Evolutionary conservation across 371 early-diverging fungal genomes (phyloP).

Genomic region (Mortierella sp.): DNA sequence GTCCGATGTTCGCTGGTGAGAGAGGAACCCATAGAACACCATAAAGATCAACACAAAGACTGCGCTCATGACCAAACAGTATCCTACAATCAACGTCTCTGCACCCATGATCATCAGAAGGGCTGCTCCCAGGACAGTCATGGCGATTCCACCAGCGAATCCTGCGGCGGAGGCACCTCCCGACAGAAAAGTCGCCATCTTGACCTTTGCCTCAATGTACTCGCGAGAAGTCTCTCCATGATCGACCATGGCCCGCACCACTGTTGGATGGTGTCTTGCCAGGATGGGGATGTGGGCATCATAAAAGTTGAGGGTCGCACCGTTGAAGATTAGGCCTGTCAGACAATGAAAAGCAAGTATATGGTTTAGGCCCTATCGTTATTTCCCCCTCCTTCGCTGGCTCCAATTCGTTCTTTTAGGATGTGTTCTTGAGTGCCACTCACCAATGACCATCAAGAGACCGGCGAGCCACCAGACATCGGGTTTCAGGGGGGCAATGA

Average conservation of each 20-base stretch:
- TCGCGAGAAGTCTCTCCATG: slow-evolving; percentile 17
- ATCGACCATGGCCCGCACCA: slow-evolving; percentile 20
- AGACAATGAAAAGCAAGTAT: too few relatives aligned
- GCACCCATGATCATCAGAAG: slow-evolving; percentile 15
- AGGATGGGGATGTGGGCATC: slow-evolving; percentile 31
- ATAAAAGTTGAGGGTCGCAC: slow-evolving; percentile 19
- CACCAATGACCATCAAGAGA: slow-evolving; percentile 27
- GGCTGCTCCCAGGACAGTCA: slow-evolving; percentile 17
- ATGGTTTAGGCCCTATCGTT: too few relatives aligned
- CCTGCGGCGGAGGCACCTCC: slow-evolving; percentile 22
- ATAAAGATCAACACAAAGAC: slow-evolving; percentile 22
- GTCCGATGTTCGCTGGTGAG: slow-evolving; percentile 18
- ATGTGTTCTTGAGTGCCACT: neutral
- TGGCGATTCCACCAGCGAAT: slow-evolving; percentile 16
- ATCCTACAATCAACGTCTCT: slow-evolving; percentile 17
- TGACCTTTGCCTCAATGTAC: slow-evolving; percentile 21
- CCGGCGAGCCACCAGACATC: slow-evolving; percentile 32
- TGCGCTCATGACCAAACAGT: slow-evolving; percentile 21
- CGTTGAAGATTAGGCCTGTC: slow-evolving; percentile 26
- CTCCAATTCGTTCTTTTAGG: neutral
- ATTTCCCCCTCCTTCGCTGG: too few relatives aligned
- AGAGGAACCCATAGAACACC: slow-evolving; percentile 11
- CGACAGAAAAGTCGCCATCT: slow-evolving; percentile 22
- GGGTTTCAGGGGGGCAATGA: slow-evolving; percentile 16
- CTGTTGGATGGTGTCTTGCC: slow-evolving; percentile 24